Base-by-base conservation (phyloP, 73 alveolate species). In the Uronychia setigera region DNA sequence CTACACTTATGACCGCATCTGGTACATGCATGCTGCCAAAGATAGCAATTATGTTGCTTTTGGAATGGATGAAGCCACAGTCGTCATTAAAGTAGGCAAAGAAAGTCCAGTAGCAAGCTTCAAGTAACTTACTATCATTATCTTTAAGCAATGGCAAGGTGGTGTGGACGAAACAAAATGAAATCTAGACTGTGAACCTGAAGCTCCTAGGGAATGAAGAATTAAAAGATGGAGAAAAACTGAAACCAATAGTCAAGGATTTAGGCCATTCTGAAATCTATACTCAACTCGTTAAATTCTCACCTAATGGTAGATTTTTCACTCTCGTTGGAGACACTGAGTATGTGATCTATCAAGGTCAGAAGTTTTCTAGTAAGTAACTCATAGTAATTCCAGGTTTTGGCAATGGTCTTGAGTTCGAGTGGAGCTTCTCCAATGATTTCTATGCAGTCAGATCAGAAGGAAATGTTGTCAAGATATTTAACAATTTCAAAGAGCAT, bases 61-160 rank as follows among this genome's bases (percentile, higher is more conserved):
- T 88, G 99, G 99, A 0, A 96, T 92, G 83, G 99, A 98, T 94
- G 99, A 98, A 89, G 99, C 99, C 74, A 97, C 99, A 0, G 96
- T 98, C 60, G 99, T 98, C 32, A 96, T 98, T 83, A 98, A 98
- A 84, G 88, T 98, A 60, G 99, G 99, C 77, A 95, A 97, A 59
- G 99, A 98, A 76, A 97, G 93, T 77, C 99, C 99, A 35, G 74
- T 97, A 59, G 98, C 88, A 30, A 83, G 91, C 83, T 84, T 96
- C 94, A 79, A 97, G 67, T 46, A 46, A 46, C n/a, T 46, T 19
- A 11, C 5, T 46, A 11, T n/a, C n/a, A n/a, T 46, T 96, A 93
- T 80, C 92, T 79, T 85, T 84, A 78, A 86, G 83, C 60, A 92
- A 92, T 31, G 98, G 98, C 5, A 91, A 92, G 78, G 94, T 91